Evolutionary conservation across 495 filamentous ascomycete genomes (phyloP).

Genomic region (Cryomyces antarcticus): DNA sequence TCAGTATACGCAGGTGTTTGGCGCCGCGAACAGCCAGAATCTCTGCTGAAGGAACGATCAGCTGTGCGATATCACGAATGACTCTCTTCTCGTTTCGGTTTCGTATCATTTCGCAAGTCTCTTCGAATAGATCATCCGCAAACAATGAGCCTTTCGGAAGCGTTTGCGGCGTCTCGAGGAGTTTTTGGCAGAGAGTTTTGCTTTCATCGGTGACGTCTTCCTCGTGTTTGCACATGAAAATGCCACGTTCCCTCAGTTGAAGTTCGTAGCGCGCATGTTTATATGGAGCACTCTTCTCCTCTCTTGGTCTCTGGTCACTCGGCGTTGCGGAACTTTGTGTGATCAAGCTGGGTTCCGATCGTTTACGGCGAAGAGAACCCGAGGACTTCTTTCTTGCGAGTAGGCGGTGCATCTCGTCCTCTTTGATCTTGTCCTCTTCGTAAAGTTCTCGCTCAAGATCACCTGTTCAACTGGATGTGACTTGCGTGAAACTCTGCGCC

Average conservation of each 20-base stretch:
- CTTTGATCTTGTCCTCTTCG: too few species aligned
- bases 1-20: slow-evolving; percentile 4
- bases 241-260: slow-evolving; percentile 18
- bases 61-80: slow-evolving; percentile 1
- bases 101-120: slow-evolving; percentile 1
- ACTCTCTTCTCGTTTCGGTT: slow-evolving; percentile 1
- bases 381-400: slow-evolving; percentile 13
- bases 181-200: slow-evolving; percentile 8
- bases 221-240: slow-evolving; percentile 20
- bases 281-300: slow-evolving; percentile 23
- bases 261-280: slow-evolving; percentile 16
- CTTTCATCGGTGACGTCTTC: slow-evolving; percentile 13
- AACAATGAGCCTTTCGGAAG: slow-evolving; percentile 20
- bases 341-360: slow-evolving; percentile 15
- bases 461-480: too few species aligned
- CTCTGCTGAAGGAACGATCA: slow-evolving; percentile 2
- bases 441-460: too few species aligned
- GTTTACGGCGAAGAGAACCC: slow-evolving; percentile 17
- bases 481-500: too few species aligned
- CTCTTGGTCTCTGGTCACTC: slow-evolving; percentile 23
- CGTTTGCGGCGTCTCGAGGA: slow-evolving; percentile 16
- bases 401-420: background rate
- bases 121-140: slow-evolving; percentile 3
- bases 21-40: slow-evolving; percentile 2
- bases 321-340: slow-evolving; percentile 14